These are phyloP conservation scores for Metrosideros polymorpha DNA, from an alignment of 441 rosid species.

Conservation along the genomic window DNA sequence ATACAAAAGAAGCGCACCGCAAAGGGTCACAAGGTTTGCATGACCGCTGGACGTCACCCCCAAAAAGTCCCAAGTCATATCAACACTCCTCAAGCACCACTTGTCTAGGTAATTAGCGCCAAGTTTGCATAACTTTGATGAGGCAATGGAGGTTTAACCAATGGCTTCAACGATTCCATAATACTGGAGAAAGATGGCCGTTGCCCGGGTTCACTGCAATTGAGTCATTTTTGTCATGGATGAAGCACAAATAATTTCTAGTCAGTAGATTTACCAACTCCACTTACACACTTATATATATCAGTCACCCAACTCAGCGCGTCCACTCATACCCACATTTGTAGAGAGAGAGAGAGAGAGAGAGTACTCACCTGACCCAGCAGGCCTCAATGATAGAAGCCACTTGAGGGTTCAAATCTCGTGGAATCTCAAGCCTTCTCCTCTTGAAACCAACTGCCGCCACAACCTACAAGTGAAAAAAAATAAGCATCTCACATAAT, in stretches of 20 bases:
- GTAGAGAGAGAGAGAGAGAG: background rate
- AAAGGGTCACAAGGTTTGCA: background rate
- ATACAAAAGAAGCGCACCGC: background rate
- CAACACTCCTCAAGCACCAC: background rate
- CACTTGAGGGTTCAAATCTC: slow-evolving; percentile 64
- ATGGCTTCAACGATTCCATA: slow-evolving; percentile 72
- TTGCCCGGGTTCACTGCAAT: slow-evolving; percentile 85
- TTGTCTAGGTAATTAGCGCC: slow-evolving; percentile 28
- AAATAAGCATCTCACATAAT: background rate
- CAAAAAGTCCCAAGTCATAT: slow-evolving; percentile 19
- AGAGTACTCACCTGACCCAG: slow-evolving; percentile 69
- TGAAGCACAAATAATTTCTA: background rate
- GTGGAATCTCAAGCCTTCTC: slow-evolving; percentile 89
- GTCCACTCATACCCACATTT: background rate
- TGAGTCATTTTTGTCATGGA: slow-evolving; percentile 4
- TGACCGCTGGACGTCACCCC: background rate
- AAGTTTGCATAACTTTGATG: slow-evolving; percentile 43
- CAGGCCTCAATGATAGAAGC: slow-evolving; percentile 85
- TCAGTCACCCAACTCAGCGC: background rate
- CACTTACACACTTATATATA: background rate
- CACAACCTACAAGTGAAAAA: slow-evolving; percentile 50
- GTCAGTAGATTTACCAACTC: background rate
- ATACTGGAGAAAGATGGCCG: slow-evolving; percentile 86
- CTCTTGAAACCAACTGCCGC: slow-evolving; percentile 95
- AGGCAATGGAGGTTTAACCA: slow-evolving; percentile 60